phyloP scores from a whole-genome alignment of 2,329 filamentous ascomycete genomes.

The Cyphellophora attinorum region DNA sequence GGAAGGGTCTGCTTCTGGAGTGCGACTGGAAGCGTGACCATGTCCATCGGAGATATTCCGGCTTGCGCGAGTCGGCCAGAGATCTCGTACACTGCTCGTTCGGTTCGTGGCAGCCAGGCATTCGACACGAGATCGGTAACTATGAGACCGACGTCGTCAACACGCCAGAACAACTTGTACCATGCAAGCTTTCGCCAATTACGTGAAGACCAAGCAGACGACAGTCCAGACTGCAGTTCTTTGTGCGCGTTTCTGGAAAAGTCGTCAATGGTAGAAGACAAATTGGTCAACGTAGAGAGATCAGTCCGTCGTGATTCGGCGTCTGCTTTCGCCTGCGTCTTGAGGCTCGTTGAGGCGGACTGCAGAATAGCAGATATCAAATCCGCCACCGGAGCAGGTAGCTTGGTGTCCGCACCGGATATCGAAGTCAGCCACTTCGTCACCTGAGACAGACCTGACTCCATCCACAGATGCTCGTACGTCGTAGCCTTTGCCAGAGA shows the following conservation, averaged over 20 bases:
- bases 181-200: constrained; percentile 75
- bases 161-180: constrained; percentile 94
- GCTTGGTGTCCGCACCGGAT: constrained; percentile 30
- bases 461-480: constrained; percentile 66
- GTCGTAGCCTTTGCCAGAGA: constrained; percentile 59
- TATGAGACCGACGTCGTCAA: constrained; percentile 82
- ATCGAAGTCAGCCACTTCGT: constrained; percentile 50
- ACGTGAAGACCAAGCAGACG: constrained; percentile 64
- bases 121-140: constrained; percentile 67
- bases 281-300: constrained; percentile 27
- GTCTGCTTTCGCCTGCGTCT: constrained; percentile 21
- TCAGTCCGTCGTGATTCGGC: constrained; percentile 28
- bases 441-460: constrained; percentile 58
- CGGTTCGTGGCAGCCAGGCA: constrained; percentile 67
- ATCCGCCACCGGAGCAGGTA: constrained; percentile 57
- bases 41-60: constrained; percentile 26
- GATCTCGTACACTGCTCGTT: constrained; percentile 74
- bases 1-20: background rate
- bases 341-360: constrained; percentile 22
- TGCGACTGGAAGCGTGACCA: background rate
- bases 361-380: constrained; percentile 59
- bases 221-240: constrained; percentile 72
- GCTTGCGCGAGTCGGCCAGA: constrained; percentile 65
- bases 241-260: constrained; percentile 77
- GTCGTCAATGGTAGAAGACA: constrained; percentile 52